A percentile compares a stretch with the other conserved stretches of the same genome.
Evolutionary conservation across 805 yeast species (phyloP).

Genomic region (Maudiozyma barnettii): DNA sequence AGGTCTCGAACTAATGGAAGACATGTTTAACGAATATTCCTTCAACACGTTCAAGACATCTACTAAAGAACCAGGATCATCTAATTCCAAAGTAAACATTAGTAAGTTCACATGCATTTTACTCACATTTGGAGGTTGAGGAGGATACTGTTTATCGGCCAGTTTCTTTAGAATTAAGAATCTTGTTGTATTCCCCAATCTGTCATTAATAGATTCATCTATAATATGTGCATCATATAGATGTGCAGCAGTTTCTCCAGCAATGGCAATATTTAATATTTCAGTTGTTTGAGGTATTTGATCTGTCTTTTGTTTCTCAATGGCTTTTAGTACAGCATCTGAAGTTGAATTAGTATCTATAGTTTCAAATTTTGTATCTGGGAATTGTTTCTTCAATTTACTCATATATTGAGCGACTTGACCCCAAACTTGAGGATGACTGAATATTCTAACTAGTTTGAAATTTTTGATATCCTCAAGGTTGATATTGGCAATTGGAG

Average conservation of each 20-base stretch:
- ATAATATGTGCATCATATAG: slow-evolving; percentile 50
- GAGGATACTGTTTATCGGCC: slow-evolving; percentile 4
- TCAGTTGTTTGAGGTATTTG: slow-evolving; percentile 20
- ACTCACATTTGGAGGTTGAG: not conserved
- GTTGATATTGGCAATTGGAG: slow-evolving; percentile 31
- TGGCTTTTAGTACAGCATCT: slow-evolving; percentile 64
- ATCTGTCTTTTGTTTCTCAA: slow-evolving; percentile 17
- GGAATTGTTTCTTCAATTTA: slow-evolving; percentile 24
- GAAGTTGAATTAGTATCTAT: slow-evolving; percentile 76
- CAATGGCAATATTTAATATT: slow-evolving; percentile 56
- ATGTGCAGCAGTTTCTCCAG: slow-evolving; percentile 57
- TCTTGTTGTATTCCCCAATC: slow-evolving; percentile 70
- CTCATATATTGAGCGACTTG: slow-evolving; percentile 60
- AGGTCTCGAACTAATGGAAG: slow-evolving; percentile 72
- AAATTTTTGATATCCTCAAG: slow-evolving; percentile 4
- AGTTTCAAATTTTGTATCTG: slow-evolving; percentile 31
- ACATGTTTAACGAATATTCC: slow-evolving; percentile 48
- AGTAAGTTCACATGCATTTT: slow-evolving; percentile 38
- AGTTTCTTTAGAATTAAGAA: slow-evolving; percentile 56
- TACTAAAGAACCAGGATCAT: slow-evolving; percentile 68
- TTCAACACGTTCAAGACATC: slow-evolving; percentile 52
- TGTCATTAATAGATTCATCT: slow-evolving; percentile 56
- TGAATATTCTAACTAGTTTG: slow-evolving; percentile 52
- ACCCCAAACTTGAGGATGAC: slow-evolving; percentile 99
- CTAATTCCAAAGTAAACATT: slow-evolving; percentile 54